Base-by-base conservation (phyloP, 768 basidiomycete species). In the Antrodiella citrinella region DNA sequence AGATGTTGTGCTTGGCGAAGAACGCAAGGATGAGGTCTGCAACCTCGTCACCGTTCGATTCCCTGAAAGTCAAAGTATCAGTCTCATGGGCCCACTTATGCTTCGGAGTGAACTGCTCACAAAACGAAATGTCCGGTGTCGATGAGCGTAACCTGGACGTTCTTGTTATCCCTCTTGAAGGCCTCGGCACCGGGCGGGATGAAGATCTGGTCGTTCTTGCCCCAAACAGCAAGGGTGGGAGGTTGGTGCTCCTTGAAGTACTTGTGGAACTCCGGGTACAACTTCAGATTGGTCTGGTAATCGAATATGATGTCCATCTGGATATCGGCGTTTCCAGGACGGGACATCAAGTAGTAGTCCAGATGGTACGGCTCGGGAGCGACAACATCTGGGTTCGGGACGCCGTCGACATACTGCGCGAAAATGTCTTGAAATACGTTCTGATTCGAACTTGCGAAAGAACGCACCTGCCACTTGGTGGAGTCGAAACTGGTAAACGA, bases 61-160 rank as follows among this genome's bases (percentile, higher is more conserved):
- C 53, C 21, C 53, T 54, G 45, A 4, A 18, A 22, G 23, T 18
- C 4, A 48, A n/a, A 21, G 13, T 15, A n/a, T 7, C 26, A 20
- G 15, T 26, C 19, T n/a, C 35, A 30, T 4, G 30, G 13, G 19
- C 26, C 4, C 19, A 10, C 4, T 39, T 25, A 9, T n/a, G n/a
- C n/a, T n/a, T n/a, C n/a, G n/a, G n/a, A n/a, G n/a, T n/a, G n/a
- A n/a, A n/a, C n/a, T 25, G 49, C 56, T 45, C 48, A 57, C 51
- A 73, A 54, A n/a, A 70, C 64, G 51, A 77, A 77, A 57, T 77
- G 77, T 0, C 73, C 72, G 18, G 65, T 71, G 44, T 76, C 70
- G 25, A 76, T 54, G 19, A 72, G 58, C 42, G 65, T 45, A 3
- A 75, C 65, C 59, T 70, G 58, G 2, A 69, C 67, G 3, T 73